Evolutionary conservation across 345 rosid species (phyloP).

Genomic region (Brassica incana): DNA sequence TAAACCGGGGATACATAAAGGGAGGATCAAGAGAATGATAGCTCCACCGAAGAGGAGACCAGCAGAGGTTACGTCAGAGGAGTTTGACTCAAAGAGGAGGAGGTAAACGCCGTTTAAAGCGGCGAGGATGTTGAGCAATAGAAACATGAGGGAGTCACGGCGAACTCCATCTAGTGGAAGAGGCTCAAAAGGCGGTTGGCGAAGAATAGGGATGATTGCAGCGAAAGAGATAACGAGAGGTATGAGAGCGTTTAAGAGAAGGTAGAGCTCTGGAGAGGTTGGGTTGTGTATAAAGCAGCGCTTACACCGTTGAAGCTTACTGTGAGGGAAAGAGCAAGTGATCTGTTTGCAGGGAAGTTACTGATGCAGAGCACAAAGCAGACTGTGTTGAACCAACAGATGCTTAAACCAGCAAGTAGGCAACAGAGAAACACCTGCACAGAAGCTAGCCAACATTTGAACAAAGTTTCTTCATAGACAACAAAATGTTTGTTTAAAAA

Average conservation of each 20-base stretch:
- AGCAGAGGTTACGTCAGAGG: too few relatives aligned
- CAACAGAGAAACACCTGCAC: conserved; percentile 76
- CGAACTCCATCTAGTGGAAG: conserved; percentile 60
- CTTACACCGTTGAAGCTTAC: conserved; percentile 92
- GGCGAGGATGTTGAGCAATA: conserved; percentile 67
- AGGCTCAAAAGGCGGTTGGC: conserved; percentile 39
- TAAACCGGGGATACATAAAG: not conserved
- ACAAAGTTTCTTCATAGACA: not conserved
- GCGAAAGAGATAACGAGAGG: conserved; percentile 63
- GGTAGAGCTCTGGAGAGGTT: conserved; percentile 56
- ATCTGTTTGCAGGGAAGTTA: conserved; percentile 45
- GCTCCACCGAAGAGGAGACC: too few relatives aligned
- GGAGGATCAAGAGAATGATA: too few relatives aligned
- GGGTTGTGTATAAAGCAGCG: conserved; percentile 57
- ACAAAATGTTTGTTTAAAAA: not conserved
- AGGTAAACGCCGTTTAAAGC: conserved; percentile 74
- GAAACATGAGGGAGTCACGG: conserved; percentile 69
- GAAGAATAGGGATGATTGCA: conserved; percentile 73
- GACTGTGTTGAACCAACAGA: conserved; percentile 90
- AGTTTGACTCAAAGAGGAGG: conserved; percentile 30
- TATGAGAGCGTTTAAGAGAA: conserved; percentile 70
- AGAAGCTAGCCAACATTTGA: not conserved
- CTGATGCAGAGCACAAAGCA: too few relatives aligned
- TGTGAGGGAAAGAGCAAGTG: conserved; percentile 87
- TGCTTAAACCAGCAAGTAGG: conserved; percentile 81